Base-by-base conservation (phyloP, 2,329 filamentous ascomycete species). In the Neonectria hederae region DNA sequence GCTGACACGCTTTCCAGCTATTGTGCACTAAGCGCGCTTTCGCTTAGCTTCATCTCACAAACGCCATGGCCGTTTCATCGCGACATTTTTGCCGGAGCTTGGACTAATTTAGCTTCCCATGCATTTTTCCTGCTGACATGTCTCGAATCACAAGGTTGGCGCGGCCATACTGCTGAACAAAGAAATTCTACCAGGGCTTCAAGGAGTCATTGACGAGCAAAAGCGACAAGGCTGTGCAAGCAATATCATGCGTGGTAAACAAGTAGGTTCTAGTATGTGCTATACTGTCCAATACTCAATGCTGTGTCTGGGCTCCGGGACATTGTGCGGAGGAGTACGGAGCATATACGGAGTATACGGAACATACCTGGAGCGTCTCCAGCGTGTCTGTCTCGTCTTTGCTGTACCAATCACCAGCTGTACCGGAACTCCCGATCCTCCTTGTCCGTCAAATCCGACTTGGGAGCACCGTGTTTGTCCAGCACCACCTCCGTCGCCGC, bases 341-440 rank as follows among this genome's bases (percentile, higher is more conserved):
- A 40, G 17, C n/a, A 40, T 40, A 40, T 17, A 17, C n/a, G 38
- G 38, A 40, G 17, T 9, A 40, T 40, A 40, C 17, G n/a, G 38
- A 42, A 8, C 38, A 21, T 19, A 14, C 38, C 7, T 2, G 2
- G 32, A 35, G 32, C 32, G 30, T 13, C 6, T 8, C 35, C 35
- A 38, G 35, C 14, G 35, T n/a, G 6, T 14, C 14, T 38, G 35
- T 14, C 35, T n/a, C 35, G 13, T 17, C 35, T 49, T 28, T 19
- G 9, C 46, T 30, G 46, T 6, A n/a, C 32, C 19, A 19, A 6
- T 38, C n/a, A 63, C 28, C 51, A 54, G 35, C 54, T 59, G 28
- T 63, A 63, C 17, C 61, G 51, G n/a, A 63, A 63, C n/a, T 56
- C 52, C 11, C 22, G 52, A 35, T 60, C 62, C 43, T 64, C 56